Evolutionary conservation across 202 grass and related monocot genomes (phyloP).

Genomic region (Schoenoplectus tabernaemontani): DNA sequence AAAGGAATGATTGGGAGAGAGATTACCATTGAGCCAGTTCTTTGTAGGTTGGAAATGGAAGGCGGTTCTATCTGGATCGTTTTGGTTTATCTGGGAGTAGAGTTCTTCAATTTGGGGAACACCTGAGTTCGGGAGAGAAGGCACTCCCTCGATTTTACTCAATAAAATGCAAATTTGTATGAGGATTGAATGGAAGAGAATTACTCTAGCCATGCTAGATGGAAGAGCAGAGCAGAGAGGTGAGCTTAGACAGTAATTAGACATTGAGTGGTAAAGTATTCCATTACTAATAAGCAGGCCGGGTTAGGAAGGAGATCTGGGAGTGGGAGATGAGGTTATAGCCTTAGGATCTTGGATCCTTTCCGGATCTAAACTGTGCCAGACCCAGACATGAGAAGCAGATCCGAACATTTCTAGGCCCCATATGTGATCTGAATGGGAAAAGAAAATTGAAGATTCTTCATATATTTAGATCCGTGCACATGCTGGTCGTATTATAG

Average conservation of each 20-base stretch:
- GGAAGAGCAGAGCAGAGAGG: neutral
- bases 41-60: slow-evolving; percentile 71
- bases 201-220: slow-evolving; percentile 13
- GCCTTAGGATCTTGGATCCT: slow-evolving; percentile 5
- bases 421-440: neutral
- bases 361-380: neutral
- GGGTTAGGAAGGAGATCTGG: neutral
- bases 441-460: neutral
- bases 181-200: slow-evolving; percentile 7
- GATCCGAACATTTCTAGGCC: no score
- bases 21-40: slow-evolving; percentile 61
- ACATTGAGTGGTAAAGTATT: neutral
- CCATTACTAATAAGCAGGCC: neutral
- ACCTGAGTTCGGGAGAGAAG: slow-evolving; percentile 14
- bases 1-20: neutral
- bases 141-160: neutral
- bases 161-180: slow-evolving; percentile 26
- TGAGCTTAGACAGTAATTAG: neutral
- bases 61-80: slow-evolving; percentile 31
- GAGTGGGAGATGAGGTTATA: neutral
- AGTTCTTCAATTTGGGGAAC: neutral
- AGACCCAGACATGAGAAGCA: neutral
- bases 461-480: neutral
- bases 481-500: neutral
- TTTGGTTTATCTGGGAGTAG: neutral